These are phyloP conservation scores for Colletotrichum sojae DNA, from an alignment of 2,329 filamentous ascomycete species.

Conservation along the genomic window DNA sequence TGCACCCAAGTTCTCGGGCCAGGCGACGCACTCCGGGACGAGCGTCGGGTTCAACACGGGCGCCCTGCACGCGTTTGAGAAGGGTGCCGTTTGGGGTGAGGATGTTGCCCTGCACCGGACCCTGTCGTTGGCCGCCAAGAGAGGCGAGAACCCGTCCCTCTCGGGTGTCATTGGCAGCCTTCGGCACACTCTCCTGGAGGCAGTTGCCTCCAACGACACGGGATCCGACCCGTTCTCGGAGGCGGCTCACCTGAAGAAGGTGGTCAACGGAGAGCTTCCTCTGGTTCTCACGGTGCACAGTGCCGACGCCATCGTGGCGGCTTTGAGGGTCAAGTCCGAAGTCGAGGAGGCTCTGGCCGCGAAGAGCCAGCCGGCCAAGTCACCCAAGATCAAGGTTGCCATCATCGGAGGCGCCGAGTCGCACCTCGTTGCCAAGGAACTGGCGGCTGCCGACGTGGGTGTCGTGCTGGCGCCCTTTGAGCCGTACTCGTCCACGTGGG, in stretches of 20 bases:
- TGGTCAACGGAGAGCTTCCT: constrained; percentile 67
- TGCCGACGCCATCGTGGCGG: constrained; percentile 73
- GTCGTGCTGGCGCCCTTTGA: constrained; percentile 74
- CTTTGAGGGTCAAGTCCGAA: constrained; percentile 70
- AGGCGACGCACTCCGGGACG: constrained; percentile 66
- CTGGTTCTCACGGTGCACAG: constrained; percentile 73
- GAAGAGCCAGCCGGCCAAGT: constrained; percentile 30
- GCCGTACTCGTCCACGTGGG: constrained; percentile 70
- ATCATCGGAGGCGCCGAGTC: constrained; percentile 76
- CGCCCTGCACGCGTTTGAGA: constrained; percentile 60
- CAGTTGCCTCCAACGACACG: constrained; percentile 57
- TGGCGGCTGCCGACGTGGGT: constrained; percentile 69
- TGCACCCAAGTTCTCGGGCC: constrained; percentile 62
- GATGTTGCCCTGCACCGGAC: constrained; percentile 73
- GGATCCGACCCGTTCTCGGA: constrained; percentile 61
- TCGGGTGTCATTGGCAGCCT: constrained; percentile 68
- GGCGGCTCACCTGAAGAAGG: constrained; percentile 64
- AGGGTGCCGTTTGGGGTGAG: constrained; percentile 65
- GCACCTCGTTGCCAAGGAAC: constrained; percentile 69
- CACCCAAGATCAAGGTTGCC: constrained; percentile 62
- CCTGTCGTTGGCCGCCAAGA: constrained; percentile 63
- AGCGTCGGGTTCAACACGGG: constrained; percentile 72
- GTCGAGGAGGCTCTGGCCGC: constrained; percentile 61
- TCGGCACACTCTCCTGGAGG: constrained; percentile 67
- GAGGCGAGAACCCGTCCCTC: constrained; percentile 61